These are phyloP conservation scores for Phytophthora pini DNA, from an alignment of 352 stramenopile genomes.

Conservation along the genomic window DNA sequence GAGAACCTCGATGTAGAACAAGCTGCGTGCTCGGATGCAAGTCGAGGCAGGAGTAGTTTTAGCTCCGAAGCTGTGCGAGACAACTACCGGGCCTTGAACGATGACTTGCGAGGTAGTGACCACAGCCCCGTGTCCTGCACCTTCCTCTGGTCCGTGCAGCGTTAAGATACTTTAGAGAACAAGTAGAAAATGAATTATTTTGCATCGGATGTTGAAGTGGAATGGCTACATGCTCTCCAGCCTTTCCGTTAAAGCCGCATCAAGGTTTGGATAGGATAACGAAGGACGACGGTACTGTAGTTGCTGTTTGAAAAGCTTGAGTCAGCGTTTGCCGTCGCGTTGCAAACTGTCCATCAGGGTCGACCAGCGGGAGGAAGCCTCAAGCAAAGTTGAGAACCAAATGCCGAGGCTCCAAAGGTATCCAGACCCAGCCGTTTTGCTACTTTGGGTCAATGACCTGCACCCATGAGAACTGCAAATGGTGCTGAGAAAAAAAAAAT, in stretches of 20 bases:
- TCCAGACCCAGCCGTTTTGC: conserved; percentile 6
- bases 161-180: conserved; percentile 4
- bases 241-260: conserved; percentile 10
- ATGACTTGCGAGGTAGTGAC: conserved; percentile 64
- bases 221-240: conserved; percentile 23
- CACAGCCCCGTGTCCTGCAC: conserved; percentile 72
- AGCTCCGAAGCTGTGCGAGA: conserved; percentile 32
- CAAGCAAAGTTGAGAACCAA: conserved; percentile 2
- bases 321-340: neutral
- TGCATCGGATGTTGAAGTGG: conserved; percentile 9
- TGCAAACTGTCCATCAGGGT: neutral
- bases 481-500: conserved; percentile 24
- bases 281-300: neutral
- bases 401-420: neutral
- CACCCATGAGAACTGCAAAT: conserved; percentile 2
- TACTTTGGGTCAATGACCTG: neutral
- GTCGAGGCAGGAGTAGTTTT: conserved; percentile 21
- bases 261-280: neutral
- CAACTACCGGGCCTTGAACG: conserved; percentile 73
- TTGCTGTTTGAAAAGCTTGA: neutral
- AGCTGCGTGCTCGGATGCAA: conserved; percentile 30
- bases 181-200: too few species aligned
- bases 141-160: conserved; percentile 49
- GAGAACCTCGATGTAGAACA: conserved; percentile 48
- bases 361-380: conserved; percentile 7